Base-by-base conservation (phyloP, 495 filamentous ascomycete genomes). In the Chaetomidium leptoderma region DNA sequence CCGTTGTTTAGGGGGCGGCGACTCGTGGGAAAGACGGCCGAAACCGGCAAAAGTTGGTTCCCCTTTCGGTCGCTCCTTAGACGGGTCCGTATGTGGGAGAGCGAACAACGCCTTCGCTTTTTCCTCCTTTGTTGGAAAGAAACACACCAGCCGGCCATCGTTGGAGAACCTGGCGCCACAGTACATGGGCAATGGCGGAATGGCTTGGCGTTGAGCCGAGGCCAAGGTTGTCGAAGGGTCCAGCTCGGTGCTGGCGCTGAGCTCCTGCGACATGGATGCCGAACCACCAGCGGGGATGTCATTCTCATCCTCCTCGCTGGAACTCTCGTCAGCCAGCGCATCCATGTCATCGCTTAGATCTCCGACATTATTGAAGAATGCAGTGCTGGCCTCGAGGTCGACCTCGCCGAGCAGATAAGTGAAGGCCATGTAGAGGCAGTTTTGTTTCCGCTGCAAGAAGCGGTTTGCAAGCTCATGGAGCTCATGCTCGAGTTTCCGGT, bases 341-440 rank as follows among this genome's bases (percentile, higher is more conserved):
- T 78, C 78, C 24, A 83, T 70, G 50, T 85, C 84, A 37, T 86
- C 83, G 29, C 84, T 87, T 3, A 86, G 62, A 62, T 83, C 83
- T 23, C 74, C 76, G 26, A 83, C 80, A 61, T 85, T 86, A 26
- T 80, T 75, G 57, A 91, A 81, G 70, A 85, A 86, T 2, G 79
- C 80, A 6, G 87, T 84, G 69, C 86, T 91, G 33, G 86, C 83
- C 57, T 91, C 85, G 1, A 91, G 78, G 60, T 80, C 85, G 13
- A 85, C 83, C 66, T 96, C 92, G 23, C 92, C 92, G 10, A 97
- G 75, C 17, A 95, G 81, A 66, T 92, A 96, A 29, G 83, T 84
- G 13, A 96, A 78, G 27, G 85, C 84, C 11, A 89, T 87, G 69
- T 95, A 90, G 13, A 97, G 76, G 57, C 88, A 95, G 44, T 88